phyloP scores from a whole-genome alignment of 73 alveolate genomes.

The Durusdinium trenchii region DNA sequence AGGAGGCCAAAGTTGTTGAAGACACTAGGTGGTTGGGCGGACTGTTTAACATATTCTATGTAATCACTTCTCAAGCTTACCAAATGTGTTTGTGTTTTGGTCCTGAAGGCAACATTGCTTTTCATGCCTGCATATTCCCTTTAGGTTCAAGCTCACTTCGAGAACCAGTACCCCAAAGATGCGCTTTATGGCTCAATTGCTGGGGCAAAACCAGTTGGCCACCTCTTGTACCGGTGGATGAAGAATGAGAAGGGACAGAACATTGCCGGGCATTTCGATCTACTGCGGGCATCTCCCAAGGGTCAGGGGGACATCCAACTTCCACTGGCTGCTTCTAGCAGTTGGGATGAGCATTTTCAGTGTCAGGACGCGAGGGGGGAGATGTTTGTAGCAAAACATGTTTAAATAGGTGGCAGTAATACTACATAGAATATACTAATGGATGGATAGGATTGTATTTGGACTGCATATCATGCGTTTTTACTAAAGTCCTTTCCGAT shows the following conservation, averaged over 20 bases:
- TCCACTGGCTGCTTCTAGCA: neutral
- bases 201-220: neutral
- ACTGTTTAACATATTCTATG: neutral
- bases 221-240: neutral
- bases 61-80: neutral
- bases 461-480: too few species aligned
- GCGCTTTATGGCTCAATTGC: neutral
- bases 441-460: too few species aligned
- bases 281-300: neutral
- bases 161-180: neutral
- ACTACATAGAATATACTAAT: too few species aligned
- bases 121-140: too few species aligned
- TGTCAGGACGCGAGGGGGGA: neutral
- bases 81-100: neutral
- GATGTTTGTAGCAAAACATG: too few species aligned
- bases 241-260: neutral
- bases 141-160: too few species aligned
- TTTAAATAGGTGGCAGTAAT: too few species aligned
- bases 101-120: neutral
- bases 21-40: neutral
- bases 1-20: neutral
- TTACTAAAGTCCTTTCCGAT: too few species aligned
- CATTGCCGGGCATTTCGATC: slow-evolving; percentile 2
- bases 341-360: neutral
- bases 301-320: neutral